Evolutionary conservation across 805 yeast species (phyloP).

Genomic region (Phaffomyces antillensis): DNA sequence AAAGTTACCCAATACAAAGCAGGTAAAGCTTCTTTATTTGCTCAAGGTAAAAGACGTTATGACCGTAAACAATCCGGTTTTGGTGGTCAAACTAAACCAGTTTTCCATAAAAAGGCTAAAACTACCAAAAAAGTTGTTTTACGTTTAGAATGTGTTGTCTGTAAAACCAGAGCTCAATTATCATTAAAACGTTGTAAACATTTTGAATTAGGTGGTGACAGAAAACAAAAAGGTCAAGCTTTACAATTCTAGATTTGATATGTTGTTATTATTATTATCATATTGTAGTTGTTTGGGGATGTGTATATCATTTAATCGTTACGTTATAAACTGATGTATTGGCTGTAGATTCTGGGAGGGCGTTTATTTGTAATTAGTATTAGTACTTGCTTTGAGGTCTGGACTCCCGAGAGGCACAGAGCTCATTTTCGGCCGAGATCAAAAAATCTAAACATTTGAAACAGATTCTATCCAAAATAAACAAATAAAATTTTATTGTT

Average conservation of each 20-base stretch:
- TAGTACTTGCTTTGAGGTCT: no score
- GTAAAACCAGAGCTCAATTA: constrained; percentile 98
- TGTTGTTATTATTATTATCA: constrained; percentile 4
- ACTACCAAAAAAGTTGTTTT: constrained; percentile 99
- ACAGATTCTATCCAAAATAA: no score
- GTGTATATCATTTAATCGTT: constrained; percentile 18
- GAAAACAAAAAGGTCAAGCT: constrained; percentile 99
- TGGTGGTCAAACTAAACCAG: constrained; percentile 99
- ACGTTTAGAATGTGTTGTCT: constrained; percentile 96
- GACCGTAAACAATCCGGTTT: constrained; percentile 99
- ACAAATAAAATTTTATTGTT: no score
- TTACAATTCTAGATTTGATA: constrained; percentile 79
- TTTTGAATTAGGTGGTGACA: constrained; percentile 99
- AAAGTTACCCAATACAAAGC: constrained; percentile 99
- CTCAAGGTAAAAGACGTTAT: constrained; percentile 99
- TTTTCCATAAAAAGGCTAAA: constrained; percentile 99
- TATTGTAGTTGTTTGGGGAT: constrained; percentile 18
- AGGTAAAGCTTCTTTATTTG: constrained; percentile 98
- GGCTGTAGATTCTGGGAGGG: no score
- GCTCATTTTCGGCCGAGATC: background rate
- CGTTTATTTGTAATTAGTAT: no score
- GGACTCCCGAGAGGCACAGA: no score
- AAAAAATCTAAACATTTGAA: background rate
- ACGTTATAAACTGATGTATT: constrained; percentile 3
- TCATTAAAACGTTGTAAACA: constrained; percentile 99